Conservation (phyloP, 345 rosid species). For the Euphorbia lathyris region DNA sequence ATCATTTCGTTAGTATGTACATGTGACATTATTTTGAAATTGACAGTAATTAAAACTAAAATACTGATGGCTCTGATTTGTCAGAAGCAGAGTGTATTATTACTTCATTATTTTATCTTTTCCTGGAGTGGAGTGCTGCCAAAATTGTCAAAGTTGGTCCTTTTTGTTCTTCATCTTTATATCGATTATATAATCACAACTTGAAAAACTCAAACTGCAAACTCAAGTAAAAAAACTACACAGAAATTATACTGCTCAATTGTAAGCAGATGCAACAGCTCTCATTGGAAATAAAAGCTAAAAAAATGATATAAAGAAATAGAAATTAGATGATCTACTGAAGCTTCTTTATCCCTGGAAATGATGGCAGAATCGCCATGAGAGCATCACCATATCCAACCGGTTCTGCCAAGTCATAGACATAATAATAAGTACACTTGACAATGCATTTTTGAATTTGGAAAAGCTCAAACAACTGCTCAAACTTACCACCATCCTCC, state of each 20-base stretch:
- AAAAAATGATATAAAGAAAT: background rate
- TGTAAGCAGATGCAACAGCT: background rate
- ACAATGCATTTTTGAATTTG: background rate
- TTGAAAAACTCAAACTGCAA: background rate
- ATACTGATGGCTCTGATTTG: too few relatives aligned
- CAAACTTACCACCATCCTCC: conserved; percentile 71
- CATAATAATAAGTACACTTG: conserved; percentile 6
- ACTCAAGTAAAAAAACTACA: background rate
- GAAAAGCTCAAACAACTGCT: background rate
- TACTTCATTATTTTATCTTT: background rate
- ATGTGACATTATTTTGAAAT: too few relatives aligned
- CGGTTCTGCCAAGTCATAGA: conserved; percentile 50
- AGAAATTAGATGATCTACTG: conserved; percentile 34
- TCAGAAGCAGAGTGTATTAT: too few relatives aligned
- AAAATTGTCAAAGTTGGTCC: background rate
- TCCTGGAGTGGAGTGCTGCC: background rate
- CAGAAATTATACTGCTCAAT: background rate
- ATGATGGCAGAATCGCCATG: conserved; percentile 75
- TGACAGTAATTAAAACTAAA: too few relatives aligned
- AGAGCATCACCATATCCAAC: conserved; percentile 88
- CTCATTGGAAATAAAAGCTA: background rate
- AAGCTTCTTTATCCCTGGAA: conserved; percentile 91
- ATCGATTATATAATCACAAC: background rate
- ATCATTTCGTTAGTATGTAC: too few relatives aligned
- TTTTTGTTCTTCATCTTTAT: background rate